phyloP scores from a whole-genome alignment of 2,329 filamentous ascomycete genomes.

The Anthostomella pinea region DNA sequence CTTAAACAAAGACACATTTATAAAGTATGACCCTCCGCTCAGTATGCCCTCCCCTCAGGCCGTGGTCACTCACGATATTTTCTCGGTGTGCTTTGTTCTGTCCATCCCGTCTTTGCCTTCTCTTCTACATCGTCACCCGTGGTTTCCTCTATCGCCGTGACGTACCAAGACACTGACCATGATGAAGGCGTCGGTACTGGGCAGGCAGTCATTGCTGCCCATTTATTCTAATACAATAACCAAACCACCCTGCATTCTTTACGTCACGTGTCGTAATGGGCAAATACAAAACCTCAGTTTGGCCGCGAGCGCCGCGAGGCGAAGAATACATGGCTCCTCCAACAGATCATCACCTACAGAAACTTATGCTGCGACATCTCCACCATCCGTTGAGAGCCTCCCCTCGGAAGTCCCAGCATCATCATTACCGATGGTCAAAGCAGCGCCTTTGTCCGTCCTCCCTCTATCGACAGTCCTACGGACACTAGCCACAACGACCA shows the following conservation, averaged over 20 bases:
- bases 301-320: slow-evolving; percentile 13
- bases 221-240: slow-evolving; percentile 17
- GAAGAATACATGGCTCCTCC: slow-evolving; percentile 28
- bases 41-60: no score
- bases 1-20: slow-evolving; percentile 11
- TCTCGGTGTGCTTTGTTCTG: slow-evolving; percentile 2
- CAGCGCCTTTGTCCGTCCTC: slow-evolving; percentile 58
- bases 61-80: no score
- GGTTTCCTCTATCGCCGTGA: slow-evolving; percentile 4
- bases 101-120: background rate
- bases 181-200: slow-evolving; percentile 19
- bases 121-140: background rate
- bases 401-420: slow-evolving; percentile 14
- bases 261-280: slow-evolving; percentile 16
- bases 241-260: slow-evolving; percentile 18
- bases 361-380: slow-evolving; percentile 13
- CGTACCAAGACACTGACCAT: slow-evolving; percentile 21
- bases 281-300: slow-evolving; percentile 12
- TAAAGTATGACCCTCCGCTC: slow-evolving; percentile 13
- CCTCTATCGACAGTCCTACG: slow-evolving; percentile 65
- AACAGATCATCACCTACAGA: slow-evolving; percentile 20
- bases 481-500: slow-evolving; percentile 64
- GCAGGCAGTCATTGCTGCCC: slow-evolving; percentile 23
- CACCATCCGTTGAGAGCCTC: slow-evolving; percentile 15
- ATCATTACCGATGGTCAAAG: slow-evolving; percentile 18